Evolutionary conservation across 139 green algal genomes (phyloP).

Genomic region (Haematococcus lacustris): DNA sequence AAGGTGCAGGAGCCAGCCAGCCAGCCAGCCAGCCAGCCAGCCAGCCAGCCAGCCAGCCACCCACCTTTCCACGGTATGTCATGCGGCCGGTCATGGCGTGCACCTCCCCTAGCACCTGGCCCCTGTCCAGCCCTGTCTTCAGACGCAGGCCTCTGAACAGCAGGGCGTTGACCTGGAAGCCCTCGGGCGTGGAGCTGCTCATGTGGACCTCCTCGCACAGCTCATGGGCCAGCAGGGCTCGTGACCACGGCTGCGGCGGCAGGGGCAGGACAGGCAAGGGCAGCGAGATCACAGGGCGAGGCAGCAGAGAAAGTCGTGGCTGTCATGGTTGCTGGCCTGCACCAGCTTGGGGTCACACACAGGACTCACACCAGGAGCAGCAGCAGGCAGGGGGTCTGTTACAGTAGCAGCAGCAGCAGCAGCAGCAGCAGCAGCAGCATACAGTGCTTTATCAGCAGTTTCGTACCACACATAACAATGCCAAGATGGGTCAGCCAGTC

Average conservation of each 20-base stretch:
- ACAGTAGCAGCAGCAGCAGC: too few species aligned
- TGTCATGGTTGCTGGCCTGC: too few species aligned
- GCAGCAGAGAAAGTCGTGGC: too few species aligned
- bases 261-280: too few species aligned
- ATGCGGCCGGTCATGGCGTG: constrained; percentile 38
- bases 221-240: constrained; percentile 26
- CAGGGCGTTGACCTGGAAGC: constrained; percentile 23
- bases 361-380: too few species aligned
- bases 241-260: neutral
- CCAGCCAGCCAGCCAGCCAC: neutral
- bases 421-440: neutral
- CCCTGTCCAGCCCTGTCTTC: constrained; percentile 33
- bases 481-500: too few species aligned
- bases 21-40: neutral
- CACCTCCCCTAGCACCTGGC: constrained; percentile 27
- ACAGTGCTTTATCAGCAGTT: too few species aligned
- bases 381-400: too few species aligned
- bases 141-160: constrained; percentile 33
- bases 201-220: constrained; percentile 33
- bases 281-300: too few species aligned
- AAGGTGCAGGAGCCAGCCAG: neutral
- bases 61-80: constrained; percentile 36
- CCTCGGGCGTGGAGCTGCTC: constrained; percentile 15
- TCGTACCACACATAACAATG: too few species aligned
- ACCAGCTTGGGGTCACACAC: too few species aligned